Evolutionary conservation across 495 filamentous ascomycete genomes (phyloP).

Genomic region (Letharia lupina): DNA sequence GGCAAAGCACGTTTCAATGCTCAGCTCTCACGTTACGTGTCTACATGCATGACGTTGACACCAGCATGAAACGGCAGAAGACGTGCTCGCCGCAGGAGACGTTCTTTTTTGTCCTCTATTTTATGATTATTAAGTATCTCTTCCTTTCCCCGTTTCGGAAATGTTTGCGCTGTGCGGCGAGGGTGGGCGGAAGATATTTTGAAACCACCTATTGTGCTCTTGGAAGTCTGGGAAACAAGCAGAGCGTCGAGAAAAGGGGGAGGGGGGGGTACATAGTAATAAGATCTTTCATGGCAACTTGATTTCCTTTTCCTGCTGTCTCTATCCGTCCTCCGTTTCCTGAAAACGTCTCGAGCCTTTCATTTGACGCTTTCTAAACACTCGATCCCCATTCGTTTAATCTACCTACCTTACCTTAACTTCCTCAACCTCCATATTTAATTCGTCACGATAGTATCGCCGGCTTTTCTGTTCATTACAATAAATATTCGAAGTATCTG

Average conservation of each 20-base stretch:
- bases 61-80: not conserved
- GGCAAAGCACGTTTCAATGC: not conserved
- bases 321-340: not conserved
- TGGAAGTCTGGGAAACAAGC: too few relatives aligned
- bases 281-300: not conserved
- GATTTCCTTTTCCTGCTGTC: not conserved
- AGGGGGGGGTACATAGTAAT: too few relatives aligned
- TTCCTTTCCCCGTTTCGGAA: not conserved
- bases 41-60: not conserved
- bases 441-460: not conserved
- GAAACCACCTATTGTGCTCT: not conserved
- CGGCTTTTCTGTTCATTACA: not conserved
- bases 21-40: not conserved
- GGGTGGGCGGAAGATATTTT: not conserved
- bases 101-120: not conserved
- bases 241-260: too few relatives aligned
- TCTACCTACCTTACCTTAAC: not conserved
- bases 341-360: not conserved
- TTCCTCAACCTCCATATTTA: not conserved
- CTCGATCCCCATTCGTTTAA: not conserved
- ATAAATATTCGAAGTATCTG: not conserved
- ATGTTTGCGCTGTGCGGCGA: not conserved
- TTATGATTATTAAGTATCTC: not conserved
- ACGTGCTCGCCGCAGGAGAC: not conserved
- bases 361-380: not conserved